Evolutionary conservation across 2,329 filamentous ascomycete species (phyloP).

Genomic region (Paraconiothyrium sp.): DNA sequence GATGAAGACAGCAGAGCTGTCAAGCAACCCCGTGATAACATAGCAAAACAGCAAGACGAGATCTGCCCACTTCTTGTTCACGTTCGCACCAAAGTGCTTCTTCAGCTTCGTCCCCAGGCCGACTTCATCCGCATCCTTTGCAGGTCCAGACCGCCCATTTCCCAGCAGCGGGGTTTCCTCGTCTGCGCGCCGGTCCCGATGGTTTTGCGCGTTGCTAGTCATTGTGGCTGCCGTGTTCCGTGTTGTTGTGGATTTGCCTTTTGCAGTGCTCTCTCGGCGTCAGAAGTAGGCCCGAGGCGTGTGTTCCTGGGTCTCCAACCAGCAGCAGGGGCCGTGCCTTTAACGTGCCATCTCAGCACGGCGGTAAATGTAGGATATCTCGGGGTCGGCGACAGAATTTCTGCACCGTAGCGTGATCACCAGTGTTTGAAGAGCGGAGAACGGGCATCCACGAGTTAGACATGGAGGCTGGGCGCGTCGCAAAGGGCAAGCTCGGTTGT

Average conservation of each 20-base stretch:
- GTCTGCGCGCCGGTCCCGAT: conserved; percentile 24
- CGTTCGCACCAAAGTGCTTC: conserved; percentile 56
- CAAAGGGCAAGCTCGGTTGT: conserved; percentile 27
- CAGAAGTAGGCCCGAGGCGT: conserved; percentile 12
- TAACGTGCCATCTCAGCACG: background rate
- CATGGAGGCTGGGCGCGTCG: background rate
- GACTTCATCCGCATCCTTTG: conserved; percentile 25
- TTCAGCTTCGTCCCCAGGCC: conserved; percentile 25
- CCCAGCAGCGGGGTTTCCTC: conserved; percentile 48
- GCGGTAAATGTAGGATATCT: conserved; percentile 10
- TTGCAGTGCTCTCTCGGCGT: conserved; percentile 18
- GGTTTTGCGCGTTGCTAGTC: conserved; percentile 21
- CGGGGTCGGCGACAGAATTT: conserved; percentile 11
- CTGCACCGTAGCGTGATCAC: background rate
- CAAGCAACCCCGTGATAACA: conserved; percentile 78
- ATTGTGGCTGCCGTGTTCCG: conserved; percentile 24
- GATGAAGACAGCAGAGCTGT: conserved; percentile 78
- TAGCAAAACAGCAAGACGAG: conserved; percentile 76
- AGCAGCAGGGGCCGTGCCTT: conserved; percentile 7
- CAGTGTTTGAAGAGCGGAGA: conserved; percentile 3
- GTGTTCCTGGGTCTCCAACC: background rate
- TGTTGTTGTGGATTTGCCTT: conserved; percentile 10
- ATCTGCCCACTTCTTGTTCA: conserved; percentile 72
- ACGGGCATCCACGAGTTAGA: background rate
- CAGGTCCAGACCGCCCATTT: conserved; percentile 17